These are phyloP conservation scores for Xylariaceae sp. DNA, from an alignment of 2,329 filamentous ascomycete genomes.

Conservation along the genomic window DNA sequence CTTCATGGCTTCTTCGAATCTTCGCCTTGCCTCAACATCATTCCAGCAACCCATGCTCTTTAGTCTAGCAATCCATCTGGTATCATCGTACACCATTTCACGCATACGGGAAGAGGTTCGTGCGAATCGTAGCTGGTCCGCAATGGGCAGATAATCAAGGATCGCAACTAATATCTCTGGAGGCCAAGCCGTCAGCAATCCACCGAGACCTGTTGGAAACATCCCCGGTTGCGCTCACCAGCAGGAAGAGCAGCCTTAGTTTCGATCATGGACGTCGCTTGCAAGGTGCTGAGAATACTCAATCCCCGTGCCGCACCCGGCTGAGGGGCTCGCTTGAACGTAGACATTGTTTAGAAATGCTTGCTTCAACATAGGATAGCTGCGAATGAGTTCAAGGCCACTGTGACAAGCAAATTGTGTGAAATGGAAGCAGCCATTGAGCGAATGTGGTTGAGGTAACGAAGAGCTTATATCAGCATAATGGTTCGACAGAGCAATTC, in stretches of 20 bases:
- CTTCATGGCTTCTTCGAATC: conserved; percentile 69
- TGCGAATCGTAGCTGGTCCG: conserved; percentile 82
- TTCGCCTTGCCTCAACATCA: conserved; percentile 75
- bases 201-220: not conserved
- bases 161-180: conserved; percentile 83
- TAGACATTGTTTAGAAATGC: conserved; percentile 20
- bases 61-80: conserved; percentile 84
- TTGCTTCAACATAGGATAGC: too few relatives aligned
- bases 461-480: too few relatives aligned
- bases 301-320: conserved; percentile 32
- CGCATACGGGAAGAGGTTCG: conserved; percentile 79
- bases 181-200: conserved; percentile 6
- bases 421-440: too few relatives aligned
- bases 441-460: too few relatives aligned
- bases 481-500: too few relatives aligned
- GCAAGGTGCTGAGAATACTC: conserved; percentile 71
- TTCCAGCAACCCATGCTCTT: conserved; percentile 90
- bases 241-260: conserved; percentile 76
- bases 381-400: too few relatives aligned
- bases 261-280: conserved; percentile 75
- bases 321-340: conserved; percentile 35
- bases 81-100: conserved; percentile 99
- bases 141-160: conserved; percentile 81
- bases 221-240: conserved; percentile 46
- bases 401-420: too few relatives aligned